These are phyloP conservation scores for Colletotrichum aenigma DNA, from an alignment of 2,329 filamentous ascomycete genomes.

Conservation along the genomic window DNA sequence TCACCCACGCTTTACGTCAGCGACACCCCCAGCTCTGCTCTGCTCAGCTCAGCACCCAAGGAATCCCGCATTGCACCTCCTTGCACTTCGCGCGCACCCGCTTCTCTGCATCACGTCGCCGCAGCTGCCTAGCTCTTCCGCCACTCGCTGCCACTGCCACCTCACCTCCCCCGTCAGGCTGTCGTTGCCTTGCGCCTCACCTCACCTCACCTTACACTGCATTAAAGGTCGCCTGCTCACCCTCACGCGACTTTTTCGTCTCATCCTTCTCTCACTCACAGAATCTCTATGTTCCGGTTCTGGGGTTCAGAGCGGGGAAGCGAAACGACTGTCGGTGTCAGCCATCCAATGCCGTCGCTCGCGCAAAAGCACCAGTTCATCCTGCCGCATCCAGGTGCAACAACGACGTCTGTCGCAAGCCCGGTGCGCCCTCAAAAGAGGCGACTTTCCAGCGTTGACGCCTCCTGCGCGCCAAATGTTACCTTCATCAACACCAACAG, in stretches of 20 bases:
- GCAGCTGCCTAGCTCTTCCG: slow-evolving; percentile 8
- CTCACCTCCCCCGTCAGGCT: background rate
- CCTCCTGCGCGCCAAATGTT: slow-evolving; percentile 22
- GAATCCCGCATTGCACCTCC: background rate
- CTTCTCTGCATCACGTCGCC: background rate
- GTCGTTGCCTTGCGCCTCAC: slow-evolving; percentile 13
- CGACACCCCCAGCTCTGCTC: background rate
- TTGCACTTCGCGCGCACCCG: background rate
- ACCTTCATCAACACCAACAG: slow-evolving; percentile 26
- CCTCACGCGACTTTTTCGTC: slow-evolving; percentile 21
- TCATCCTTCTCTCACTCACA: slow-evolving; percentile 29
- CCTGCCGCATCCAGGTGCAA: slow-evolving; percentile 28
- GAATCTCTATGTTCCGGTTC: slow-evolving; percentile 65
- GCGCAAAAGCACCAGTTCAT: slow-evolving; percentile 35
- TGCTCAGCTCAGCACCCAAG: background rate
- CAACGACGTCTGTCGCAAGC: slow-evolving; percentile 22
- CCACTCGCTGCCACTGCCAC: background rate
- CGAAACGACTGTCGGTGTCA: slow-evolving; percentile 52
- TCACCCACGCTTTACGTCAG: slow-evolving; percentile 22
- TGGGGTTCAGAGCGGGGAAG: slow-evolving; percentile 65
- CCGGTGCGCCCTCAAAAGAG: slow-evolving; percentile 41
- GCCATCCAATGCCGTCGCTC: slow-evolving; percentile 43
- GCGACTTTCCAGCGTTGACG: slow-evolving; percentile 39
- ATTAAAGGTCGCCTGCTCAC: slow-evolving; percentile 1
- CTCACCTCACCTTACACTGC: background rate